phyloP scores from a whole-genome alignment of 345 rosid genomes.

The Anacardium occidentale region DNA sequence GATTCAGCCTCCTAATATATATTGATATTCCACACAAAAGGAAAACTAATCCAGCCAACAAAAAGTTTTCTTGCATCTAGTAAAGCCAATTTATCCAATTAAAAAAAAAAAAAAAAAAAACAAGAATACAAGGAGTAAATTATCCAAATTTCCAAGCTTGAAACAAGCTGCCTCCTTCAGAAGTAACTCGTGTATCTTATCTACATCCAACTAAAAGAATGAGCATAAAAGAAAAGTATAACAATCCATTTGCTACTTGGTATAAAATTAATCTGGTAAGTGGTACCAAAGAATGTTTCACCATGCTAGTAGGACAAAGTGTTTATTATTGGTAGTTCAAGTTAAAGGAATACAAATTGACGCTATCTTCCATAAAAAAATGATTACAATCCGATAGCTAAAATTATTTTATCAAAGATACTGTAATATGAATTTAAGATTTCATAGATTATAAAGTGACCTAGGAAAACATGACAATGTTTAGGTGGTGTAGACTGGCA shows the following conservation, averaged over 20 bases:
- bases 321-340: background rate
- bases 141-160: no score
- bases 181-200: background rate
- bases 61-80: background rate
- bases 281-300: background rate
- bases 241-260: background rate
- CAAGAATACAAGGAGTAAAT: background rate
- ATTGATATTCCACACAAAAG: background rate
- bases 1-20: background rate
- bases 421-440: background rate
- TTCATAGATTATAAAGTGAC: background rate
- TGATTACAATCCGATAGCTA: background rate
- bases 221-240: background rate
- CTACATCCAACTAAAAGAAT: no score
- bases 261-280: background rate
- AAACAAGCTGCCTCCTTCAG: background rate
- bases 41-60: background rate
- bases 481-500: no score
- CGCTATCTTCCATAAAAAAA: background rate
- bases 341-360: background rate
- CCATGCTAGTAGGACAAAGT: no score
- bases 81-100: background rate
- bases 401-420: background rate
- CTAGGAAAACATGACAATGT: background rate
- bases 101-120: background rate